Evolutionary conservation across 805 yeast species (phyloP), one percentile per base, ranked within the genome.

Genomic region (Saccharomyces kudriavzevii): DNA sequence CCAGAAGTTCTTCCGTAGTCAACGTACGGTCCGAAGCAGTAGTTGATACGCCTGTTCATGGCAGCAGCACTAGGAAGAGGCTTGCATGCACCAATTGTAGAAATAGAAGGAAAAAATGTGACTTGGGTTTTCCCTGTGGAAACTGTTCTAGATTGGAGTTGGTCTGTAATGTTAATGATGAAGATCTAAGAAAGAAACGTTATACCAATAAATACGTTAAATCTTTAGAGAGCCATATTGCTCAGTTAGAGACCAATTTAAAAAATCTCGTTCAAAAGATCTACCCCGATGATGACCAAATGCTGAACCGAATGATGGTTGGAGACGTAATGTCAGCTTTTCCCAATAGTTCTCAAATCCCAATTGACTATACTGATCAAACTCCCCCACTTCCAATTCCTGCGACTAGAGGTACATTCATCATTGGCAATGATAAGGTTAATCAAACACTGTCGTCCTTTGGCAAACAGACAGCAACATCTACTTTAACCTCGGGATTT

Each of bases 131-230:
- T 50, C 84, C 84, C 1, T 80, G 84, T 57, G 68, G 74, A 24
- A 74, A 73, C 54, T 80, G 84, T 58, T 63, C 65, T 14, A 73
- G 73, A 52, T 65, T 75, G 4, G 70, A 70, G 4, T 69, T 74
- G 14, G 77, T 72, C 40, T 80, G 84, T 60, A 70, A 78, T 47
- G 73, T 73, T 40, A 74, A 76, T 13, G 73, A 74, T 11, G 73
- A 71, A 56, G 84, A 80, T 59, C 67, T 78, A 70, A 68, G 84
- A 43, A 79, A 77, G 58, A 76, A 75, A 54, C 64, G 83, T 48
- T 80, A 80, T 3, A 71, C 78, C 0, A 77, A 75, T 9, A 70
- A 74, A 47, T 79, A 80, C 59, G 83, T 80, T n/a, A 72, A 73
- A 47, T 67, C 73, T 2, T 62, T 80, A 47, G 81, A 70, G 53